Evolutionary conservation across 352 stramenopile genomes (phyloP).

Genomic region (Halophytophthora batemanensis): DNA sequence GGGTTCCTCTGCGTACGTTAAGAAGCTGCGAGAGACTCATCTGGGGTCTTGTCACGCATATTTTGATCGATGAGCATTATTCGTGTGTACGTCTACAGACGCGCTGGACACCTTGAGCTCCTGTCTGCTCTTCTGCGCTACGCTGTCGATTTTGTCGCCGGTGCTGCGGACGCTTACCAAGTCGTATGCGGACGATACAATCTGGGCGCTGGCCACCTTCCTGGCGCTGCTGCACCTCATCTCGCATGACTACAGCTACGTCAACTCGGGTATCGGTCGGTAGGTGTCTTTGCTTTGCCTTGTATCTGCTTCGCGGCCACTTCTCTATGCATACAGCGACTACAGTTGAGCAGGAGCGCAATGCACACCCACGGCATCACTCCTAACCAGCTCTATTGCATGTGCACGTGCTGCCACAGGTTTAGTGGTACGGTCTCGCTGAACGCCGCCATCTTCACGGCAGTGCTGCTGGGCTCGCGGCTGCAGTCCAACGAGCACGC

Average conservation of each 20-base stretch:
- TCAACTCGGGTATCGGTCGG: slow-evolving; percentile 77
- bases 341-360: neutral
- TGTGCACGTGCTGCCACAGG: slow-evolving; percentile 21
- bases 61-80: neutral
- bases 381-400: slow-evolving; percentile 8
- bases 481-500: slow-evolving; percentile 90
- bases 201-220: slow-evolving; percentile 79
- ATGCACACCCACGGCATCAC: neutral
- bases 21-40: too few species aligned
- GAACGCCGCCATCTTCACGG: slow-evolving; percentile 91
- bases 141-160: slow-evolving; percentile 83
- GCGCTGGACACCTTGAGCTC: slow-evolving; percentile 54
- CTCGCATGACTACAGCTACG: slow-evolving; percentile 89
- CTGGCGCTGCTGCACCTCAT: slow-evolving; percentile 86
- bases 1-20: slow-evolving; percentile 38
- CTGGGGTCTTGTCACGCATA: too few species aligned
- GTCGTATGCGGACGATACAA: slow-evolving; percentile 91
- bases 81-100: slow-evolving; percentile 19
- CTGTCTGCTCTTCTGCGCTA: slow-evolving; percentile 81
- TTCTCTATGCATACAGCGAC: neutral
- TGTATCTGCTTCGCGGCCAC: neutral
- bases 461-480: slow-evolving; percentile 88
- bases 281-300: slow-evolving; percentile 15
- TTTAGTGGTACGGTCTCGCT: slow-evolving; percentile 90
- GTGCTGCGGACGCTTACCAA: slow-evolving; percentile 89